phyloP scores from a whole-genome alignment of 1,284 basidiomycete genomes.

The Tylopilus sp. region DNA sequence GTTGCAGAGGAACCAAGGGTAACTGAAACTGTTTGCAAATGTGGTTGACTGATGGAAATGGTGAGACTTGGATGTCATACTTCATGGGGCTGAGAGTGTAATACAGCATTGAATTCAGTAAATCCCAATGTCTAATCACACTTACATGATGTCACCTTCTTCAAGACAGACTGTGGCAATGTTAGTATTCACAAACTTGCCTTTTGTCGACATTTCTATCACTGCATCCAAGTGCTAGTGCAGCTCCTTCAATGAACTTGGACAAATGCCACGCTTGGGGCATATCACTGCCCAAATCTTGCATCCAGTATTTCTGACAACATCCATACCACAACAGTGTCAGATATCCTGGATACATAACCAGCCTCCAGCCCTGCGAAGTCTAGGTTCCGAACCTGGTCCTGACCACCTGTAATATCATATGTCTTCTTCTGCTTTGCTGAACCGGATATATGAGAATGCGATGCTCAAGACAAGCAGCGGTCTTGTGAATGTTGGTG shows the following conservation, averaged over 20 bases:
- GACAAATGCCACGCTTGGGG: no score
- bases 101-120: no score
- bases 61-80: no score
- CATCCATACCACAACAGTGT: constrained; percentile 11
- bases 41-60: no score
- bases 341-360: constrained; percentile 4
- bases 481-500: not conserved
- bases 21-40: no score
- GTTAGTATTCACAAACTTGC: not conserved
- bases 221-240: not conserved
- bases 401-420: no score
- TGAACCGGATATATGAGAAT: no score
- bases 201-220: not conserved
- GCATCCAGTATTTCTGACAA: not conserved
- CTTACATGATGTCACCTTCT: constrained; percentile 18
- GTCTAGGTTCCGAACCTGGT: not conserved
- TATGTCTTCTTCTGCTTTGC: no score
- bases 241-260: not conserved
- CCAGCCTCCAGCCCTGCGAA: constrained; percentile 1
- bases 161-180: constrained; percentile 18
- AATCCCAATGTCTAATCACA: not conserved
- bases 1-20: no score
- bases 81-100: no score
- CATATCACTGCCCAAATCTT: not conserved
- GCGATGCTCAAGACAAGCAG: not conserved